Evolutionary conservation across 228 moss, liverwort and hornwort species (phyloP), one percentile per base, ranked within the genome.

Genomic region (Sphagnum fallax): DNA sequence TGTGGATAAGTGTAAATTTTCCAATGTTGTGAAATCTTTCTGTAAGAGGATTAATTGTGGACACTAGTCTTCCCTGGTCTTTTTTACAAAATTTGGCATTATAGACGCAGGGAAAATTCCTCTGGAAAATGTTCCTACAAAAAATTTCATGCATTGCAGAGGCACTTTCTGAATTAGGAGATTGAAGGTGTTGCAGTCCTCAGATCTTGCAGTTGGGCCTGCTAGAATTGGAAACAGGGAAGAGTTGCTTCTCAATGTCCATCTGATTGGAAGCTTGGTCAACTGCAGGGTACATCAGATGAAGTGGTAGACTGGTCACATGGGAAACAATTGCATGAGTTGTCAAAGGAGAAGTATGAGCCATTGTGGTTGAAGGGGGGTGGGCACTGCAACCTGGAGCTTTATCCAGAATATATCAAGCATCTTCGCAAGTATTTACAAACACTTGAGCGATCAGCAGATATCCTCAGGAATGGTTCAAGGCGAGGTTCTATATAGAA

Each of bases 261-360:
- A 8, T 55, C 55, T 55, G 8, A 55, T 55, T 12, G 12, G 55
- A 12, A 55, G 18, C 12, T 16, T 12, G 50, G 6, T 71, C 15
- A 15, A 63, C 16, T 80, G 62, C 83, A 89, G 89, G 89, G 89
- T 75, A 89, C 86, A 48, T 74, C 83, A 10, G 89, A 89, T 62
- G 87, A 87, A 71, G 87, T 67, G 49, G 66, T 49, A 10, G 48
- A 51, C 66, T 67, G 48, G 48, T 49, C 66, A 12, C 66, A 67
- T 67, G 66, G 66, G 8, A 67, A 67, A 48, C 66, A 67, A 16
- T 51, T 67, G 50, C 51, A 52, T 4, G 18, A 52, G 6, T 67
- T 67, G 66, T 67, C 50, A 7, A 4, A 67, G 16, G 66, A 67
- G 50, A 67, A 67, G 18, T 67, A 50, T 51, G 66, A 67, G 66